Percentiles rank a stretch among this genome's conserved stretches.
Conservation (phyloP, 148 eudicot genomes). For the Chenopodium album region DNA sequence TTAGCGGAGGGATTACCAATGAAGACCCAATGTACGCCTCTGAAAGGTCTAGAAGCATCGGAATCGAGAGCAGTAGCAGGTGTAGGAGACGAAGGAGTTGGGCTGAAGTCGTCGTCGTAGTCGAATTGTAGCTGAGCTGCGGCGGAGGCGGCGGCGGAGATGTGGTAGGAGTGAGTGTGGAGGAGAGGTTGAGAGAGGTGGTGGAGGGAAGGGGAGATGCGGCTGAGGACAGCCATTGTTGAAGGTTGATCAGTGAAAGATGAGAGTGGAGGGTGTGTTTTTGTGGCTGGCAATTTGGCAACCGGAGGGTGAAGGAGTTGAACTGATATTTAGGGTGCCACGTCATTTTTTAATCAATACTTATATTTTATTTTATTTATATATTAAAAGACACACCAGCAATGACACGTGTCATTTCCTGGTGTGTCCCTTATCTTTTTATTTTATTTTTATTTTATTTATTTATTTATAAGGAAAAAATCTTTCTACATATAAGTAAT, state of each 20-base stretch:
- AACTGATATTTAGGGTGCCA: not conserved
- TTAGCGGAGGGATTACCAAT: conserved; percentile 42
- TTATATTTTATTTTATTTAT: too few relatives aligned
- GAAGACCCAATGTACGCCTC: conserved; percentile 50
- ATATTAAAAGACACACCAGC: too few relatives aligned
- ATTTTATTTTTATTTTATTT: too few relatives aligned
- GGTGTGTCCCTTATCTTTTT: too few relatives aligned
- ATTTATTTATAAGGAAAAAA: too few relatives aligned
- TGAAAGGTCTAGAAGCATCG: conserved; percentile 19
- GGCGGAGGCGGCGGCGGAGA: conserved; percentile 21
- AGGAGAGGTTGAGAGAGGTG: conserved; percentile 3
- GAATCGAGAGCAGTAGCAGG: conserved; percentile 13
- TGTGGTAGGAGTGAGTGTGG: conserved; percentile 18
- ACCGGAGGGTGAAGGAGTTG: not conserved
- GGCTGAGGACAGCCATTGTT: conserved; percentile 20
- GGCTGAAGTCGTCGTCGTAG: conserved; percentile 23
- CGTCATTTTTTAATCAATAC: not conserved
- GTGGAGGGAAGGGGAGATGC: conserved; percentile 1
- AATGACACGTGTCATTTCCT: too few relatives aligned
- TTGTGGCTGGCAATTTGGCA: not conserved
- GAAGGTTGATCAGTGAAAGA: not conserved
- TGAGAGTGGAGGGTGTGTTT: not conserved
- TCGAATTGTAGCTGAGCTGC: conserved; percentile 37
- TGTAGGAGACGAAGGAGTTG: conserved; percentile 4
- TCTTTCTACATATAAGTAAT: too few relatives aligned